These are phyloP conservation scores for Acidiella bohemica DNA, from an alignment of 495 filamentous ascomycete species.

Conservation along the genomic window DNA sequence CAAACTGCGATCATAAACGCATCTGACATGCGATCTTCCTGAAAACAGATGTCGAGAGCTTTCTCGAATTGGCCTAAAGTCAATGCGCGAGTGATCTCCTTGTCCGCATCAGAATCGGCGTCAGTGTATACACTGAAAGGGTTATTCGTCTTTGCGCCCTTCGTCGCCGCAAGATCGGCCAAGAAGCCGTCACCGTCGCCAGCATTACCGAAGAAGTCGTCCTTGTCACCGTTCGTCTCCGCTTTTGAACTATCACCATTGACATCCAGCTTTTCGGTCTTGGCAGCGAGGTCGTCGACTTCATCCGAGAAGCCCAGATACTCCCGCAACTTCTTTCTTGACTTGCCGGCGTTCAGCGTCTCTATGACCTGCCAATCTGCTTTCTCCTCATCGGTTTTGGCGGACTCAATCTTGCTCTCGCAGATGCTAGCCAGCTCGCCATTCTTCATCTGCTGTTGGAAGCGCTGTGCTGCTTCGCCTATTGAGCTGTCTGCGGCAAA, in stretches of 20 bases:
- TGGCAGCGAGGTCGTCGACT: slow-evolving; percentile 28
- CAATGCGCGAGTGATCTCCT: slow-evolving; percentile 71
- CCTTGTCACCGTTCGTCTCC: slow-evolving; percentile 34
- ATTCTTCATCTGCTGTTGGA: slow-evolving; percentile 67
- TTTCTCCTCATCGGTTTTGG: slow-evolving; percentile 78
- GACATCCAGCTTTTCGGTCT: slow-evolving; percentile 10
- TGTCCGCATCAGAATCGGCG: slow-evolving; percentile 66
- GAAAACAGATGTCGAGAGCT: slow-evolving; percentile 74
- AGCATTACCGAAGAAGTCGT: slow-evolving; percentile 65
- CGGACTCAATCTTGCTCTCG: slow-evolving; percentile 56
- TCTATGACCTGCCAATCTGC: slow-evolving; percentile 90
- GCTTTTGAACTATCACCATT: slow-evolving; percentile 29
- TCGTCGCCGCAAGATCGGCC: slow-evolving; percentile 58
- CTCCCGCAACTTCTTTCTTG: slow-evolving; percentile 64
- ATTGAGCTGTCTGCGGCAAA: slow-evolving; percentile 84
- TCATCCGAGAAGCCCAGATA: slow-evolving; percentile 72
- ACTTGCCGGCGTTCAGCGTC: slow-evolving; percentile 69
- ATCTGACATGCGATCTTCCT: slow-evolving; percentile 81
- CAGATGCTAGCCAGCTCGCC: slow-evolving; percentile 70
- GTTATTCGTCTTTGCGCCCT: slow-evolving; percentile 68
- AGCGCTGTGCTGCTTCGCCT: slow-evolving; percentile 68
- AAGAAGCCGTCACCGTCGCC: slow-evolving; percentile 66
- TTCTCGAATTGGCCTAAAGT: slow-evolving; percentile 84
- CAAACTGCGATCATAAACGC: slow-evolving; percentile 98
- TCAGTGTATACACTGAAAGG: slow-evolving; percentile 78